Base-by-base conservation (phyloP, 768 basidiomycete genomes). In the Podaxis pistillaris region DNA sequence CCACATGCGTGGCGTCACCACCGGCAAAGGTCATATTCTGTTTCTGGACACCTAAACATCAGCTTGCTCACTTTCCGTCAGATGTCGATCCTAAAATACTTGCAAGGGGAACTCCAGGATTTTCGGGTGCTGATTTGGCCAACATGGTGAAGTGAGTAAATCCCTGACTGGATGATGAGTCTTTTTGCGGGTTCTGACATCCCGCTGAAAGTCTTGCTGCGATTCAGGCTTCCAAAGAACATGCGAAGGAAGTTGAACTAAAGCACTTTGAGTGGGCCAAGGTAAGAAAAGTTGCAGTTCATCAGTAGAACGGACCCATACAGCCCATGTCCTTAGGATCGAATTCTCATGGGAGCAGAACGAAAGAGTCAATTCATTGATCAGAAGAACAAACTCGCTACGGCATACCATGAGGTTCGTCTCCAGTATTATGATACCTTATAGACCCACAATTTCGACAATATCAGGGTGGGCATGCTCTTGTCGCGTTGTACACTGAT, bases 181-280 rank as follows among this genome's bases (percentile, higher is more conserved):
- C 26, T 33, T 46, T 19, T 49, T 19, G 24, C 7, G 50, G 58
- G 52, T 60, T 47, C 57, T 67, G 7, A 68, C 63, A 46, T 46
- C 44, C 36, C 28, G 44, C 54, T 44, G 60, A 30, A 60, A 88
- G 88, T 69, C 85, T 92, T 80, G 97, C 97, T 13, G 97, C 97
- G 3, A 93, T 98, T 58, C 92, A 96, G 73, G 97, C 97, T 9
- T 88, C 94, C 12, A 88, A 92, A 69, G 93, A 98, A 67, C 86
- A 83, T 7, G 89, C 86, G 47, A 81, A 78, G 53, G 82, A 85
- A 64, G 94, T 99, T 5, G 76, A 75, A 24, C 73, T 91, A 63
- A 86, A 82, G 65, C 95, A 99, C 73, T 92, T 98, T 72, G 96
- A 98, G 78, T 99, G 97, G 97, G 97, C 97, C 12, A 97, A 93